Evolutionary conservation across 805 yeast genomes (phyloP).

Genomic region (Zygotorulaspora danielsina): DNA sequence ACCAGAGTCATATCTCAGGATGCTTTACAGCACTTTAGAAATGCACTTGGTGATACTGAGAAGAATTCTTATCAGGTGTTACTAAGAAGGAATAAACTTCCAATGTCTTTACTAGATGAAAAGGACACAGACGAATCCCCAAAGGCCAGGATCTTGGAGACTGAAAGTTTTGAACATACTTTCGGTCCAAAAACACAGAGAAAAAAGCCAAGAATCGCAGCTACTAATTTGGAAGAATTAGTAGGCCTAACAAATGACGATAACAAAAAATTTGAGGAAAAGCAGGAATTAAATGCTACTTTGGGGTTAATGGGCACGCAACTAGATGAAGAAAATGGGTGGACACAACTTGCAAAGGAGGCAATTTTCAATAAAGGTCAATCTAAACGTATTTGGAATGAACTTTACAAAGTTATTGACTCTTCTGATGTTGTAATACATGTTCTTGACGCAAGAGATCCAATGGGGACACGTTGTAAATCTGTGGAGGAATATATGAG

Average conservation of each 20-base stretch:
- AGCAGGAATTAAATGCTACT: constrained; percentile 68
- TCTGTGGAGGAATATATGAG: constrained; percentile 88
- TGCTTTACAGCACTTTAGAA: constrained; percentile 89
- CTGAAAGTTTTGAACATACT: constrained; percentile 74
- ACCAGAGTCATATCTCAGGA: constrained; percentile 97
- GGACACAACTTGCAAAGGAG: constrained; percentile 88
- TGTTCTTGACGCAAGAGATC: constrained; percentile 96
- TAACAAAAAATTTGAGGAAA: constrained; percentile 61
- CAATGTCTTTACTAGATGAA: constrained; percentile 92
- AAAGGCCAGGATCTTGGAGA: constrained; percentile 74
- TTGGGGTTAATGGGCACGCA: constrained; percentile 76
- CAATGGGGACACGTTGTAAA: constrained; percentile 90
- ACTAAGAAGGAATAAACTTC: constrained; percentile 82
- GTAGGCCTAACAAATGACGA: constrained; percentile 56
- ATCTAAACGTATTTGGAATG: constrained; percentile 98
- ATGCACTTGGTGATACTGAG: constrained; percentile 83
- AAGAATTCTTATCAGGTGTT: constrained; percentile 82
- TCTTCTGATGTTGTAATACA: constrained; percentile 96
- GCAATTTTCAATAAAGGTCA: constrained; percentile 96
- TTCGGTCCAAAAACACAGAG: constrained; percentile 96
- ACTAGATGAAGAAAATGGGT: constrained; percentile 61
- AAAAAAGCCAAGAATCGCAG: constrained; percentile 79
- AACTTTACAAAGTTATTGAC: constrained; percentile 91
- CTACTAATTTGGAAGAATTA: constrained; percentile 74
- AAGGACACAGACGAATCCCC: constrained; percentile 75